Conservation (phyloP, 2,329 filamentous ascomycete genomes). For the Epichloe brachyelytri region DNA sequence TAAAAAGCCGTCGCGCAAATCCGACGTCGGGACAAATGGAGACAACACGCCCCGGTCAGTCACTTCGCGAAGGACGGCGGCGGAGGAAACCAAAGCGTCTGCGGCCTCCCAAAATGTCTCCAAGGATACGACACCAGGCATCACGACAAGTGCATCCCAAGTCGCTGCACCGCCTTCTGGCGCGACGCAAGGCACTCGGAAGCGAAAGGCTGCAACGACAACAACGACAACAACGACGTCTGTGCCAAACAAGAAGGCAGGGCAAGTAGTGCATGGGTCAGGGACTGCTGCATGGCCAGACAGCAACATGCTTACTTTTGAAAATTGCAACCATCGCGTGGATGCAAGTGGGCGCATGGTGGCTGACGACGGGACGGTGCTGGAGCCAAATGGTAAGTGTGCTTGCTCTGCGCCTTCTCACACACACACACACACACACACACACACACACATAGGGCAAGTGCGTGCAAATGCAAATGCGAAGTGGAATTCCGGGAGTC, state of each 20-base stretch:
- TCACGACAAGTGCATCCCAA: constrained; percentile 12
- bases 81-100: constrained; percentile 26
- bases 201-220: constrained; percentile 61
- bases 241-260: constrained; percentile 10
- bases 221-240: constrained; percentile 17
- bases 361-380: constrained; percentile 79
- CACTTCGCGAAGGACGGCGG: constrained; percentile 28
- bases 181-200: constrained; percentile 49
- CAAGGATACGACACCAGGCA: constrained; percentile 19
- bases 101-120: constrained; percentile 19
- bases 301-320: constrained; percentile 84
- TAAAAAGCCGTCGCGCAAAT: constrained; percentile 43
- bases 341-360: constrained; percentile 61
- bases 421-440: neutral
- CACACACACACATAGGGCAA: neutral
- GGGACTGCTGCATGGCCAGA: constrained; percentile 36
- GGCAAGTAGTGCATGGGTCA: constrained; percentile 18
- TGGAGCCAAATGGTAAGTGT: constrained; percentile 71
- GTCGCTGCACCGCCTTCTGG: constrained; percentile 36
- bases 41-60: constrained; percentile 23
- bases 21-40: constrained; percentile 23
- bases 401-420: neutral
- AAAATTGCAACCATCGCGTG: constrained; percentile 53
- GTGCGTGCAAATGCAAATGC: constrained; percentile 1
- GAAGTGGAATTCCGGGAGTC: neutral